Evolutionary conservation across 1,284 basidiomycete genomes (phyloP), one percentile per base, ranked within the genome.

Genomic region (Malassezia brasiliensis): DNA sequence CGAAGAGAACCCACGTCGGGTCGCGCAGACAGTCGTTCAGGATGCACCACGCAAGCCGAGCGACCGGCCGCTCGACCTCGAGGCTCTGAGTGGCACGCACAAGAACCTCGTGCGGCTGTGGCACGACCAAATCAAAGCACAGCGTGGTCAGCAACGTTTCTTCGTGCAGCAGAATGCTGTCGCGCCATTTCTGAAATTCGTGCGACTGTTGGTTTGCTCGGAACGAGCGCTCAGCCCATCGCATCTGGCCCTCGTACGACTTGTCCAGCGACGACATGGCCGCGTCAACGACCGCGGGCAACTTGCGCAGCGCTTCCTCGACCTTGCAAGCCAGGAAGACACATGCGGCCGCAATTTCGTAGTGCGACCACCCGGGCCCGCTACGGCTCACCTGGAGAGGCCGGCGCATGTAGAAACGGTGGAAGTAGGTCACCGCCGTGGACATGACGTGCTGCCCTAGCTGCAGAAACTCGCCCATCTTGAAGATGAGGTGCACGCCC

Each of bases 341-440:
- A 69, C 88, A 88, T 2, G 89, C 82, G 1, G 87, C 87, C 20
- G 90, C 88, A 39, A 91, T 83, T 65, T 90, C 84, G 57, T 64
- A 65, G 52, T 66, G 65, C 37, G 63, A 55, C 48, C 56, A 47
- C 20, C 74, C 52, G 56, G 25, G 85, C 82, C 73, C 87, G 86
- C 67, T 88, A 84, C 66, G 85, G 81, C 60, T 61, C 38, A 60
- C 49, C 37, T 62, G 59, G 32, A 70, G 52, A 22, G 88, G 83
- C 68, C 83, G 84, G 50, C 90, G 82, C 88, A 94, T 90, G 77
- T 87, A 94, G 77, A 94, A 94, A 12, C 90, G 83, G 76, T 94
- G 90, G 61, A 93, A 86, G 81, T 88, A 88, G 4, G 85, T 87
- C 28, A 88, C 85, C 15, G 88, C 88, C 0, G 69, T 66, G 10